Percentiles rank a stretch among this genome's conserved stretches.
Conservation (phyloP, 371 early-diverging fungal genomes). For the Mucor racemosus region DNA sequence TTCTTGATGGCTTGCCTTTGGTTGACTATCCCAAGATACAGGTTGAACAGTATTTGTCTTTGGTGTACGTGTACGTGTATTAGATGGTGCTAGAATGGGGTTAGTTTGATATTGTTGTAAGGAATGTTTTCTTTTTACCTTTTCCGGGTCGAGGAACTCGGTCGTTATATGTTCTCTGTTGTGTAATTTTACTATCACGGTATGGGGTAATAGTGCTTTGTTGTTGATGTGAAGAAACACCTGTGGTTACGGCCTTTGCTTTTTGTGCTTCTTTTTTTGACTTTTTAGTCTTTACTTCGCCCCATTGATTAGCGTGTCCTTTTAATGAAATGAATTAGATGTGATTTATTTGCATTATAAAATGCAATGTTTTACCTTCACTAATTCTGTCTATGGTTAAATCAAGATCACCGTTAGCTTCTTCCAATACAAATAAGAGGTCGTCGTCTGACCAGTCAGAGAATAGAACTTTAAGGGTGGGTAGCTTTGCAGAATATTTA, state of each 20-base stretch:
- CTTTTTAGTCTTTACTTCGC: conserved; percentile 89
- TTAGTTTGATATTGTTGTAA: background rate
- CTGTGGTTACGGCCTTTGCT: conserved; percentile 38
- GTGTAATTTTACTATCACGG: conserved; percentile 30
- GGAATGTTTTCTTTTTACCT: conserved; percentile 19
- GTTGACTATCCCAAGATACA: conserved; percentile 29
- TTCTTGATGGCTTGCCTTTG: conserved; percentile 21
- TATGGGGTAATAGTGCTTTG: conserved; percentile 24
- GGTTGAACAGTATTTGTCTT: conserved; percentile 20
- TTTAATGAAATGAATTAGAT: background rate
- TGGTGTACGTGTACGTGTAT: conserved; percentile 29
- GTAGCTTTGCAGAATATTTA: conserved; percentile 69
- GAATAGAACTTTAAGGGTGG: conserved; percentile 82
- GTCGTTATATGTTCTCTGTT: conserved; percentile 31
- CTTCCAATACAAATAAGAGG: conserved; percentile 83
- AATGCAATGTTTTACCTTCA: conserved; percentile 11
- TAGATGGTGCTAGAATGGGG: background rate
- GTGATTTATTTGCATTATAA: background rate
- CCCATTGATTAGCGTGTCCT: conserved; percentile 90
- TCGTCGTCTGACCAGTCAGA: conserved; percentile 91
- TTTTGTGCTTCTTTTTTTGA: conserved; percentile 56
- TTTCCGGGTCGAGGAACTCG: conserved; percentile 35
- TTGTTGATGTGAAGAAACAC: conserved; percentile 32
- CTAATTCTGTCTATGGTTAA: conserved; percentile 79
- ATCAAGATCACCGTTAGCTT: conserved; percentile 86